Evolutionary conservation across 2,329 filamentous ascomycete genomes (phyloP).

Genomic region (Fusarium sororula): DNA sequence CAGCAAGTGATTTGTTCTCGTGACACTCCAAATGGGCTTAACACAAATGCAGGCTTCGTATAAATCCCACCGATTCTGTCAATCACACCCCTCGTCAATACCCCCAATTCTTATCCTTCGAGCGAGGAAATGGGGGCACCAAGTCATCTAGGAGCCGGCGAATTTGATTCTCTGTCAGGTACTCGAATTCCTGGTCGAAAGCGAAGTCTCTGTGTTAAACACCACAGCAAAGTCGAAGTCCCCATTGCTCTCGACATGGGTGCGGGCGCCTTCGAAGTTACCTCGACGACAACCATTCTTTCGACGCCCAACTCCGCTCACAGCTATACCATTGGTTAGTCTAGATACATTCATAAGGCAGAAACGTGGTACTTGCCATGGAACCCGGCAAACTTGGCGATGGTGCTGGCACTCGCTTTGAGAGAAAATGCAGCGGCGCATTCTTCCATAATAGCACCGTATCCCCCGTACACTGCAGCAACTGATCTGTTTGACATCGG

Average conservation of each 20-base stretch:
- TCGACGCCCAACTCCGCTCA: constrained; percentile 2
- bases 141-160: not conserved
- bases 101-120: not conserved
- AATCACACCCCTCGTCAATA: not conserved
- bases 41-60: not conserved
- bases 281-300: constrained; percentile 2
- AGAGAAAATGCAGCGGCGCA: constrained; percentile 19
- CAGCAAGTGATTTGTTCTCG: not conserved
- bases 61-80: not conserved
- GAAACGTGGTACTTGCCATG: not conserved
- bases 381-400: constrained; percentile 16
- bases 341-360: not conserved
- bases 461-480: constrained; percentile 11
- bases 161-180: not conserved
- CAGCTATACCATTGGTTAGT: not conserved
- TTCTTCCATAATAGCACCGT: constrained; percentile 34
- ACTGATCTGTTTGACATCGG: constrained; percentile 1
- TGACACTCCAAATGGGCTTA: not conserved
- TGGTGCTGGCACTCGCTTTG: constrained; percentile 22
- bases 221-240: constrained; percentile 21
- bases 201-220: constrained; percentile 28
- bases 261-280: constrained; percentile 8
- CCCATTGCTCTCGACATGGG: not conserved
- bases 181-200: not conserved
- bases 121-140: not conserved